These are phyloP conservation scores for Pyrus bretschneideri DNA, from an alignment of 306 rosid species.

Conservation along the genomic window DNA sequence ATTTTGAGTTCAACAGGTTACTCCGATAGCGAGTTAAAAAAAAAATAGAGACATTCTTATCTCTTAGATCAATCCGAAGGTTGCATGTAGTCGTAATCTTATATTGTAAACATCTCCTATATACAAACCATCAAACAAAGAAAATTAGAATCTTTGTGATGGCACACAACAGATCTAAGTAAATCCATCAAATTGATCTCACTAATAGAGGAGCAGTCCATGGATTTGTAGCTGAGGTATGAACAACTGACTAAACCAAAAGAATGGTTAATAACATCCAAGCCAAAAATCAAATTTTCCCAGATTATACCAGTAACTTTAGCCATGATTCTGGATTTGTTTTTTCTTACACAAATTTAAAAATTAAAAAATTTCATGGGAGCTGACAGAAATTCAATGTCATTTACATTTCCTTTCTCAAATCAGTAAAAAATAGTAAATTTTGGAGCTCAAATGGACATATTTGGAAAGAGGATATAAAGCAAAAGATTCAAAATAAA, in stretches of 20 bases:
- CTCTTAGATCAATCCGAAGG: slow-evolving; percentile 29
- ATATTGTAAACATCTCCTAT: slow-evolving; percentile 17
- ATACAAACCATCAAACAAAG: slow-evolving; percentile 10
- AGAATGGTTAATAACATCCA: background rate
- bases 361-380: background rate
- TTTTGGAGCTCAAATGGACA: background rate
- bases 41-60: slow-evolving; percentile 18
- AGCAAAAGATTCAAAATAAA: background rate
- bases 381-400: background rate
- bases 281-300: background rate
- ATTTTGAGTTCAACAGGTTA: slow-evolving; percentile 6
- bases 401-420: background rate
- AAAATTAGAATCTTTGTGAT: slow-evolving; percentile 8
- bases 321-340: background rate
- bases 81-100: slow-evolving; percentile 20
- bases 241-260: background rate
- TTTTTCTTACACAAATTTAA: background rate
- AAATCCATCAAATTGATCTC: slow-evolving; percentile 11
- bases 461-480: background rate
- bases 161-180: background rate
- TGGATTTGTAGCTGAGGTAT: slow-evolving; percentile 3
- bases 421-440: background rate
- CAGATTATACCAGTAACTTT: background rate
- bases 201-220: slow-evolving; percentile 7
- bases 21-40: slow-evolving; percentile 5